Base-by-base conservation (phyloP, 768 basidiomycete genomes). In the Austroboletus festivus region DNA sequence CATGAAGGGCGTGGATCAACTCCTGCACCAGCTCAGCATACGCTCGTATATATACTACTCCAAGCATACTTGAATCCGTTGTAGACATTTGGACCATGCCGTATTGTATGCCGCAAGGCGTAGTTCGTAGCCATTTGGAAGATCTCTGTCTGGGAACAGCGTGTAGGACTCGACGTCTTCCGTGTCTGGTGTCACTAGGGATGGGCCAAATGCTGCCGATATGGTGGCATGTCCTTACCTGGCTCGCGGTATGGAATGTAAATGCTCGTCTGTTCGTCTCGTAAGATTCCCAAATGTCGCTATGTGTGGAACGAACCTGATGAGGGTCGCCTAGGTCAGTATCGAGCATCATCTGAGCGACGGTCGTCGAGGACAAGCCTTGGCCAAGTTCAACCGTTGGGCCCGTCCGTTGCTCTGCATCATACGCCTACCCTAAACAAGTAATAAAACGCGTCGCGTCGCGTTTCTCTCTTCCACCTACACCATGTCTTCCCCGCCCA, bases 401-500 rank as follows among this genome's bases (percentile, higher is more conserved):
- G 16, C 21, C 31, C 9, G 26, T 28, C 6, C 5, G 26, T 28
- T 28, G 10, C 23, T 20, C 12, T 8, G 4, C 35, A 15, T 2
- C 7, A 23, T 23, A 16, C 12, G 49, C 77, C 74, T 65, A 71
- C 78, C 78, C 78, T 78, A 71, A 77, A 77, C 41, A 47, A 40
- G 8, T 60, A 65, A 62, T 72, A 62, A 71, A 52, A 71, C 80
- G 80, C 77, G 78, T 69, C 77, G 76, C 75, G 78, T 68, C 77
- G 73, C 76, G 76, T 63, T 57, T 51, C 46, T 43, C 35, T 52
- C 54, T 55, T 61, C 50, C 54, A 21, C 28, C 44, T 22, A 12
- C 20, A 20, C 34, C 19, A 85, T 85, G 83, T 84, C 83, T 8
- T 85, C 82, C 35, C 82, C 82, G 21, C 82, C 82, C 18, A 71